These are phyloP conservation scores for Suillus americanus DNA, from an alignment of 768 basidiomycete genomes.

Conservation along the genomic window DNA sequence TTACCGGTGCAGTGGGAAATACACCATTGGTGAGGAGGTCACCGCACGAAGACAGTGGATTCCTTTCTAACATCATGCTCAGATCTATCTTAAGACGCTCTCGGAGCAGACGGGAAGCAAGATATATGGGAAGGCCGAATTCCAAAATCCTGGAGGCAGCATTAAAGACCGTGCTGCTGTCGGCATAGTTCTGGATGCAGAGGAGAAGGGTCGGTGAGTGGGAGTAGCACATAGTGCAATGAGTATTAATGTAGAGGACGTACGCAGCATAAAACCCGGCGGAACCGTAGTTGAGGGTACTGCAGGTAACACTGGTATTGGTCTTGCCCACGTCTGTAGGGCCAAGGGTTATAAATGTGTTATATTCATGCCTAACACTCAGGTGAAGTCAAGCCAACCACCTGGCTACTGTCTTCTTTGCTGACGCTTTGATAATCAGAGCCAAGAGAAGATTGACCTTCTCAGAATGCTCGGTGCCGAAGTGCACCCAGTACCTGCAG, in stretches of 20 bases:
- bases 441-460: constrained; percentile 98
- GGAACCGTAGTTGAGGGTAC: constrained; percentile 98
- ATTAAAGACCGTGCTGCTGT: constrained; percentile 98
- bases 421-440: constrained; percentile 41
- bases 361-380: constrained; percentile 97
- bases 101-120: constrained; percentile 81
- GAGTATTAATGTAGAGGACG: not conserved
- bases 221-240: not conserved
- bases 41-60: not conserved
- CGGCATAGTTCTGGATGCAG: constrained; percentile 84
- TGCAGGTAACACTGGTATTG: constrained; percentile 97
- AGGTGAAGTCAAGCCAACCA: constrained; percentile 49
- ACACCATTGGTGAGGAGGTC: constrained; percentile 75
- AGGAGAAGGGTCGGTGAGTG: constrained; percentile 75
- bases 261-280: constrained; percentile 74
- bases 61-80: constrained; percentile 10
- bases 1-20: constrained; percentile 87
- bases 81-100: constrained; percentile 83
- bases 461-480: constrained; percentile 97
- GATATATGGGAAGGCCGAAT: constrained; percentile 96
- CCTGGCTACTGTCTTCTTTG: not conserved
- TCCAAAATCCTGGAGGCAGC: constrained; percentile 97
- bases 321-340: constrained; percentile 92
- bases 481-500: constrained; percentile 93
- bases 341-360: constrained; percentile 95